Base-by-base conservation (phyloP, 2,329 filamentous ascomycete species). In the Ophiostoma quercus region DNA sequence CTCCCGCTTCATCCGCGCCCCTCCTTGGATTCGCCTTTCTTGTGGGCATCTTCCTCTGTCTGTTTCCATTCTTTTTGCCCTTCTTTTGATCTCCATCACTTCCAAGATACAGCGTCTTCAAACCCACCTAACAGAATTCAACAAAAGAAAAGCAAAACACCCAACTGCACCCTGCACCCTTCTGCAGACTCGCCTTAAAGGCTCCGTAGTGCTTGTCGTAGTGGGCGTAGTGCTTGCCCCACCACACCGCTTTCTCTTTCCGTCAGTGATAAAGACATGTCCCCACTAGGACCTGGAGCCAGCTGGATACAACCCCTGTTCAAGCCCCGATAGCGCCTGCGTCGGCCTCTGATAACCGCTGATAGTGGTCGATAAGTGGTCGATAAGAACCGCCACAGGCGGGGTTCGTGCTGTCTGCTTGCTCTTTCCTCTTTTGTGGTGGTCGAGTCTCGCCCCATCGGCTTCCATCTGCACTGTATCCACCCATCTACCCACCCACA, bases 211-310 rank as follows among this genome's bases (percentile, higher is more conserved):
- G 25, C 34, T 34, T 34, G 34, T 34, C 34, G 34, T 34, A 34
- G 34, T 34, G 34, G 34, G 34, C 54, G 25, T 62, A 32, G 25
- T 62, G 25, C 57, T 32, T 62, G 25, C 57, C 57, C 57, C 57
- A 60, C 41, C 66, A 70, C 67, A 69, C 67, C 67, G 67, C 69
- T 69, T 70, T 67, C 69, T 69, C 32, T 68, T 71, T 69, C 69
- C 54, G 57, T 66, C 43, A 69, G 16, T n/a, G 57, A 62, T 62
- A 62, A 34, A 62, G 57, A 57, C 43, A 47, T 16, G 12, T 1
- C 57, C 57, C 57, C 34, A 34, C 29, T 1, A 65, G 29, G 12
- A 47, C 43, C 62, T 54, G 9, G n/a, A 57, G 19, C 51, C 51
- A 57, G 22, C n/a, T 57, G n/a, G 57, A 60, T 16, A 62, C 57